These are phyloP conservation scores for Coniferiporia weirii DNA, from an alignment of 1,284 basidiomycete genomes.

Conservation along the genomic window DNA sequence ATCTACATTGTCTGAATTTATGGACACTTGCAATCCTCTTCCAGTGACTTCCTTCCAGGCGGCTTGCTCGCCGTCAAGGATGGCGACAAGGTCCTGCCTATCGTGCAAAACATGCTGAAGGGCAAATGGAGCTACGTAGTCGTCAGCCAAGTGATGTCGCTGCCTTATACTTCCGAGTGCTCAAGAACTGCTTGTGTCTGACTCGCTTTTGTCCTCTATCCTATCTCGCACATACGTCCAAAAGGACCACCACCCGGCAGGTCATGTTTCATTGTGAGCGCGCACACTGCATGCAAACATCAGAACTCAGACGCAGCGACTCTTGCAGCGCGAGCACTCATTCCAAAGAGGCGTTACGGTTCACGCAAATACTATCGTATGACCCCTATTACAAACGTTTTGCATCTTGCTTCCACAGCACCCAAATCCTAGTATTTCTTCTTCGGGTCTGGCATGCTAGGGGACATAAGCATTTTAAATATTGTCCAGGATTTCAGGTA, in stretches of 20 bases:
- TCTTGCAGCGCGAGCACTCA: constrained; percentile 15
- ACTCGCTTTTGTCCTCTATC: no score
- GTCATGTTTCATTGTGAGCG: constrained; percentile 20
- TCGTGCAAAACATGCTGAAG: constrained; percentile 12
- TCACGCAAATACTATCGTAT: constrained; percentile 17
- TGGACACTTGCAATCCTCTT: background rate
- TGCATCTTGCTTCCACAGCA: no score
- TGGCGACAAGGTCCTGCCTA: constrained; percentile 17
- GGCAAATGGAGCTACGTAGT: constrained; percentile 17
- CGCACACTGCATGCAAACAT: background rate
- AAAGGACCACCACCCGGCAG: constrained; percentile 20
- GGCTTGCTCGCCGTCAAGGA: constrained; percentile 18
- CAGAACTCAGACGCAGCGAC: no score
- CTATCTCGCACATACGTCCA: background rate
- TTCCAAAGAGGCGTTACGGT: background rate
- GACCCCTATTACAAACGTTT: no score
- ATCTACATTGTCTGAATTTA: background rate
- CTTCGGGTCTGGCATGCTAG: no score
- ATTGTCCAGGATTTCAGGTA: no score
- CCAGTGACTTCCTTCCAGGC: constrained; percentile 20
- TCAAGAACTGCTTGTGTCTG: no score
- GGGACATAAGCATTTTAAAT: no score
- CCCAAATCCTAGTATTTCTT: no score
- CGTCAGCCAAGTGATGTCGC: constrained; percentile 17
- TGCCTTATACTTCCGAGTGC: no score